phyloP scores from a whole-genome alignment of 2,329 filamentous ascomycete species.

The Epichloe baconii region DNA sequence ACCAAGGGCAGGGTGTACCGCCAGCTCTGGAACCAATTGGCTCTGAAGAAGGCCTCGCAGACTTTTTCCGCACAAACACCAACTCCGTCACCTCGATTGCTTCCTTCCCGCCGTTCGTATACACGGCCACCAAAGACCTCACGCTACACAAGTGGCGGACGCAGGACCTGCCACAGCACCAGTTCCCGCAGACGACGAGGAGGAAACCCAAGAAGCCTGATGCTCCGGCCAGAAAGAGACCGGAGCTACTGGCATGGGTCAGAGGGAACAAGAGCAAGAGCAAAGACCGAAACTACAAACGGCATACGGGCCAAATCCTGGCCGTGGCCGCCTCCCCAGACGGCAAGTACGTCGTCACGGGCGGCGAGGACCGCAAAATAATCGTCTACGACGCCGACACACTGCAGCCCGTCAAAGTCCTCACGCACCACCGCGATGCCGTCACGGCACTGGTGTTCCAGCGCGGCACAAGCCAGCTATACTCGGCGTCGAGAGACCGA shows the following conservation, averaged over 20 bases:
- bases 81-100: slow-evolving; percentile 69
- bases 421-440: slow-evolving; percentile 82
- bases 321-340: slow-evolving; percentile 83
- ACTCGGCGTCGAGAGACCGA: slow-evolving; percentile 79
- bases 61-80: slow-evolving; percentile 70
- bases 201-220: slow-evolving; percentile 45
- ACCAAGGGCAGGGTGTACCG: slow-evolving; percentile 82
- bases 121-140: slow-evolving; percentile 79
- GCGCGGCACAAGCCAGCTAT: slow-evolving; percentile 79
- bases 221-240: slow-evolving; percentile 47
- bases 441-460: slow-evolving; percentile 79
- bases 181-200: slow-evolving; percentile 45
- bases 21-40: slow-evolving; percentile 59
- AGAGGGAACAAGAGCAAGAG: slow-evolving; percentile 48
- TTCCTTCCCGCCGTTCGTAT: slow-evolving; percentile 65
- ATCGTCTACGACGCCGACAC: slow-evolving; percentile 79
- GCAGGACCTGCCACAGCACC: slow-evolving; percentile 48
- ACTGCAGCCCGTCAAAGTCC: slow-evolving; percentile 66
- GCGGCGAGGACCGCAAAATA: slow-evolving; percentile 70
- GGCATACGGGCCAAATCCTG: slow-evolving; percentile 70
- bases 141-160: slow-evolving; percentile 83
- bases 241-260: slow-evolving; percentile 47
- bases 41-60: slow-evolving; percentile 53
- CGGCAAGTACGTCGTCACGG: slow-evolving; percentile 82
- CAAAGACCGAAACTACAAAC: slow-evolving; percentile 53